Conservation (phyloP, 1,139 yeast species). For the Hyphopichia burtonii region DNA sequence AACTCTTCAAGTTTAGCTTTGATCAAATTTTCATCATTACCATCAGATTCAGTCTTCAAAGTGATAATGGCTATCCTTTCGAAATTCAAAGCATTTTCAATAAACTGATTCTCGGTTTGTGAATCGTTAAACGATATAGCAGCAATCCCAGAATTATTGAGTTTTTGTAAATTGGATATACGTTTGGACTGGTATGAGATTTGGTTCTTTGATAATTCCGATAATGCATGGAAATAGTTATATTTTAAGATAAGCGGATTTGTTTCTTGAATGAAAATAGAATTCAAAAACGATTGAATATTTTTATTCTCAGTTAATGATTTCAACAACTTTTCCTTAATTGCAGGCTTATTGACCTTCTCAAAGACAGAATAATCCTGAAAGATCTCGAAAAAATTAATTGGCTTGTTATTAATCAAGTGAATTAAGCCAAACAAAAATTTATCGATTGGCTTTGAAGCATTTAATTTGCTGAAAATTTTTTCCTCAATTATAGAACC, state of each 20-base stretch:
- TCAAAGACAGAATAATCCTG: conserved; percentile 16
- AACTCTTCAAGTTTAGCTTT: conserved; percentile 15
- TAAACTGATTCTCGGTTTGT: conserved; percentile 14
- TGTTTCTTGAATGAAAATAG: conserved; percentile 15
- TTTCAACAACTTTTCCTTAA: conserved; percentile 17
- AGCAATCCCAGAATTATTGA: conserved; percentile 3
- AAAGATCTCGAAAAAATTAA: conserved; percentile 23
- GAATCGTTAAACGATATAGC: conserved; percentile 1
- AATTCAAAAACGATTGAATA: conserved; percentile 19
- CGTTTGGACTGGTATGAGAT: conserved; percentile 5
- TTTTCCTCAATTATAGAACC: conserved; percentile 21
- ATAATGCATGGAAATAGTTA: conserved; percentile 36
- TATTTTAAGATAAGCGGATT: conserved; percentile 16
- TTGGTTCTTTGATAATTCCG: conserved; percentile 27
- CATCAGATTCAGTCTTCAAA: conserved; percentile 12
- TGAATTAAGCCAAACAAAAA: conserved; percentile 37
- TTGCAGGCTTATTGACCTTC: conserved; percentile 11
- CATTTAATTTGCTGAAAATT: conserved; percentile 21
- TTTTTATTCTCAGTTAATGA: conserved; percentile 14
- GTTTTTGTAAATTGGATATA: conserved; percentile 6
- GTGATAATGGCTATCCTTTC: conserved; percentile 29
- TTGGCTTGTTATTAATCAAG: conserved; percentile 28
- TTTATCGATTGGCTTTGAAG: conserved; percentile 18
- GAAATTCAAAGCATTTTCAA: conserved; percentile 28
- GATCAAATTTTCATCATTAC: conserved; percentile 4